Evolutionary conservation across 768 basidiomycete genomes (phyloP).

Genomic region (Boletus sp.): DNA sequence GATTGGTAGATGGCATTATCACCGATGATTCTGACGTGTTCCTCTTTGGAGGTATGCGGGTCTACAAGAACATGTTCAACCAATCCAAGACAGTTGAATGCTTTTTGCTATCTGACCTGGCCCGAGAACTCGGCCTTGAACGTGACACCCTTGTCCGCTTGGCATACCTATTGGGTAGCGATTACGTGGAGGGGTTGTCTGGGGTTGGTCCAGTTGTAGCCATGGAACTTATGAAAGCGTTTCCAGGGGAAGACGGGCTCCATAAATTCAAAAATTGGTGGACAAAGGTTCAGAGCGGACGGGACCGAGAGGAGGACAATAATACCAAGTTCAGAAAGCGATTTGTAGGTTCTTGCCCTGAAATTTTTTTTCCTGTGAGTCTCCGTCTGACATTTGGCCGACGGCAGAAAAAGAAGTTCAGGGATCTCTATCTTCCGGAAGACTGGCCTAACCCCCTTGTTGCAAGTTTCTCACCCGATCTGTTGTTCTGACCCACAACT

Average conservation of each 20-base stretch:
- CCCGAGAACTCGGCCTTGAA: slow-evolving; percentile 82
- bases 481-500: slow-evolving; percentile 1
- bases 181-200: slow-evolving; percentile 90
- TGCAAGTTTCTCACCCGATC: slow-evolving; percentile 43
- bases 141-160: slow-evolving; percentile 83
- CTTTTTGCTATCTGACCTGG: slow-evolving; percentile 80
- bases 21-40: slow-evolving; percentile 99
- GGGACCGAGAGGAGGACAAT: slow-evolving; percentile 73
- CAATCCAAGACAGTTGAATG: slow-evolving; percentile 98
- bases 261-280: slow-evolving; percentile 93
- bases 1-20: slow-evolving; percentile 94
- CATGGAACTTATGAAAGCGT: slow-evolving; percentile 93
- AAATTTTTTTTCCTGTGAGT: slow-evolving; percentile 5
- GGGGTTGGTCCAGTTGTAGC: slow-evolving; percentile 95
- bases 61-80: slow-evolving; percentile 99
- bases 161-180: slow-evolving; percentile 93
- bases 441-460: slow-evolving; percentile 96
- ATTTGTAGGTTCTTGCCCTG: slow-evolving; percentile 60
- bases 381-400: slow-evolving; percentile 10
- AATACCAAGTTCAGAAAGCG: slow-evolving; percentile 74
- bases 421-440: slow-evolving; percentile 68
- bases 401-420: slow-evolving; percentile 83
- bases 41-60: slow-evolving; percentile 91
- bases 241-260: slow-evolving; percentile 81
- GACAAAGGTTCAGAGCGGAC: slow-evolving; percentile 86